Percentiles rank a stretch among this genome's conserved stretches.
These are phyloP conservation scores for Thermomucor indicae-seudaticae DNA, from an alignment of 371 early-diverging fungal species.

Conservation along the genomic window DNA sequence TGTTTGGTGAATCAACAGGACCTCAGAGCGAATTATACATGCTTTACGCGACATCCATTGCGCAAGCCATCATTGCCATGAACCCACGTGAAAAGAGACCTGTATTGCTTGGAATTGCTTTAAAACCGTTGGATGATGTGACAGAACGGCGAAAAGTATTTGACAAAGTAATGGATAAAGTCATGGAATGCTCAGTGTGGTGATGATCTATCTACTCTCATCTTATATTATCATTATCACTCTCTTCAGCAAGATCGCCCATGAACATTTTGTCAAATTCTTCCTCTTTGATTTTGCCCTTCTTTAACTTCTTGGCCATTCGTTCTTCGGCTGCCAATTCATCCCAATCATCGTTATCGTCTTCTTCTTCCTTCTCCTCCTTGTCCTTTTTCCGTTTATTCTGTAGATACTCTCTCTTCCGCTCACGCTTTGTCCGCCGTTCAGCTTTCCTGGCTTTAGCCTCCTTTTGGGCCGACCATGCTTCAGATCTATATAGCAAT, in stretches of 20 bases:
- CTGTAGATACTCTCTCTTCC: constrained; percentile 48
- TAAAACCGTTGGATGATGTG: constrained; percentile 43
- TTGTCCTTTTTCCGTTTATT: constrained; percentile 42
- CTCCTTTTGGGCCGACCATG: constrained; percentile 76
- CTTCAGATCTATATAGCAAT: constrained; percentile 18
- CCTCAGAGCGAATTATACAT: constrained; percentile 57
- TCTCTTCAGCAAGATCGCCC: constrained; percentile 7
- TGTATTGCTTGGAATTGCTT: constrained; percentile 59
- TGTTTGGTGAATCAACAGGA: constrained; percentile 51
- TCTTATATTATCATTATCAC: neutral
- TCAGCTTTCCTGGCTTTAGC: constrained; percentile 61
- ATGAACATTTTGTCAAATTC: constrained; percentile 49
- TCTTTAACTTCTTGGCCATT: constrained; percentile 51
- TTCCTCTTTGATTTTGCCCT: constrained; percentile 40
- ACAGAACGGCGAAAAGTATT: constrained; percentile 25
- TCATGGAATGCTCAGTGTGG: constrained; percentile 38
- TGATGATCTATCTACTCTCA: constrained; percentile 3
- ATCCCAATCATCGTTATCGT: constrained; percentile 54
- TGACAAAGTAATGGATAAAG: constrained; percentile 30
- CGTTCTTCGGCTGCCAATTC: constrained; percentile 36
- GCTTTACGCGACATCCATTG: constrained; percentile 60
- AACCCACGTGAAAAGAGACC: constrained; percentile 60
- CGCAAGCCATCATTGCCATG: constrained; percentile 58
- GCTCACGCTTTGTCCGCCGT: constrained; percentile 66
- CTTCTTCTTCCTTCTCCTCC: constrained; percentile 35